A percentile compares a stretch with the other conserved stretches of the same genome.
These are phyloP conservation scores for Noccaea bulbosa DNA, from an alignment of 345 rosid species.

Conservation along the genomic window DNA sequence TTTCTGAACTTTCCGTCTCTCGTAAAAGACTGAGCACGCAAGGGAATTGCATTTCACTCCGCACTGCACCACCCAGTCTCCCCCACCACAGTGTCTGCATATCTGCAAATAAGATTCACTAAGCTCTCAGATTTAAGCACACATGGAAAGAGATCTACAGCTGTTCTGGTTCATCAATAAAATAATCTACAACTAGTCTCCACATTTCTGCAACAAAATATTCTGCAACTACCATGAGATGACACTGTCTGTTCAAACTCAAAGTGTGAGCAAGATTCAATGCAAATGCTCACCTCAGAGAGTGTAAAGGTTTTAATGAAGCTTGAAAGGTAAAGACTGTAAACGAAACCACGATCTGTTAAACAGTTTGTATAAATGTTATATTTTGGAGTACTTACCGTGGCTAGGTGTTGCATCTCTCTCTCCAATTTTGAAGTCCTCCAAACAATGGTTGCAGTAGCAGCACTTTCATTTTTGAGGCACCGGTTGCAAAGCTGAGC, in stretches of 20 bases:
- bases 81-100: slow-evolving; percentile 94
- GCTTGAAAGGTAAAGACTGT: slow-evolving; percentile 11
- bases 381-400: slow-evolving; percentile 53
- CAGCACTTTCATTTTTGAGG: slow-evolving; percentile 53
- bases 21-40: slow-evolving; percentile 88
- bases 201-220: background rate
- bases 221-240: slow-evolving; percentile 11
- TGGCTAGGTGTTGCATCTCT: slow-evolving; percentile 89
- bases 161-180: background rate
- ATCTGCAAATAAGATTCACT: slow-evolving; percentile 56
- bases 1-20: slow-evolving; percentile 89
- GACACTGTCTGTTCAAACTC: background rate
- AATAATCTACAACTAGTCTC: background rate
- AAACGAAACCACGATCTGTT: background rate
- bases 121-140: background rate
- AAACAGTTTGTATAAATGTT: slow-evolving; percentile 3
- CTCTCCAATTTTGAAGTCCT: slow-evolving; percentile 82
- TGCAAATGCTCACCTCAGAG: slow-evolving; percentile 1
- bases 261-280: background rate
- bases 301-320: background rate
- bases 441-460: slow-evolving; percentile 65
- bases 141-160: background rate
- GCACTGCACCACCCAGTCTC: slow-evolving; percentile 83
- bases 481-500: slow-evolving; percentile 71
- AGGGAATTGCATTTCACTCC: slow-evolving; percentile 90